Percentiles rank a stretch among this genome's conserved stretches.
Conservation (phyloP, 2,329 filamentous ascomycete genomes). For the Talaromyces sp. region DNA sequence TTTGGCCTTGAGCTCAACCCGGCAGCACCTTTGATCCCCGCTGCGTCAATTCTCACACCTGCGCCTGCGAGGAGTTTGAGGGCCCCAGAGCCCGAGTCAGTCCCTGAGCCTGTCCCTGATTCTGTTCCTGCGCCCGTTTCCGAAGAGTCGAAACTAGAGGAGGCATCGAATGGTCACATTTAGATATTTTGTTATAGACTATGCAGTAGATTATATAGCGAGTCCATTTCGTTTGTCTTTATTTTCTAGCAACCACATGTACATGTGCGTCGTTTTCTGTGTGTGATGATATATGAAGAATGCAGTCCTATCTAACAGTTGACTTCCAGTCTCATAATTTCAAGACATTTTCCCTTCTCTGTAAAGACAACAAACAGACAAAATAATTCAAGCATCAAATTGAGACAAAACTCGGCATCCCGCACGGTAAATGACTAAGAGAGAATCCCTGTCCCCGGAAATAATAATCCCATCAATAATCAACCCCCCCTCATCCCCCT, state of each 20-base stretch:
- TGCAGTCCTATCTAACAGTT: no score
- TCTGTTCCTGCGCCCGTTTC: neutral
- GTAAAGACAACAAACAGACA: neutral
- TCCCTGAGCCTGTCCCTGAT: no score
- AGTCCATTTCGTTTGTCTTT: neutral
- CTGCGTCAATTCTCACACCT: slow-evolving; percentile 67
- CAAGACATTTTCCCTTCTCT: neutral
- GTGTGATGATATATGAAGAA: neutral
- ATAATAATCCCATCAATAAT: neutral
- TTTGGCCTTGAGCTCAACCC: slow-evolving; percentile 88
- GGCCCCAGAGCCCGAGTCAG: slow-evolving; percentile 21
- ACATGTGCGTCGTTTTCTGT: neutral
- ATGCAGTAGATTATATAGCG: neutral
- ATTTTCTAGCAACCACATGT: neutral
- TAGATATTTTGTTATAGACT: neutral
- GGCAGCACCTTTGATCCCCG: slow-evolving; percentile 72
- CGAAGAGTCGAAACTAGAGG: slow-evolving; percentile 8
- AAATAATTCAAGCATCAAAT: no score
- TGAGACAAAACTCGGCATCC: no score
- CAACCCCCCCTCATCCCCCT: no score
- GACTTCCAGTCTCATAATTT: neutral
- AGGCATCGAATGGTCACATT: slow-evolving; percentile 18
- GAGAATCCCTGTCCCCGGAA: neutral
- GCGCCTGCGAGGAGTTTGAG: slow-evolving; percentile 48
- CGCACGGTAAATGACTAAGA: neutral